These are phyloP conservation scores for Microglena sp. DNA, from an alignment of 139 green algal species.

Conservation along the genomic window DNA sequence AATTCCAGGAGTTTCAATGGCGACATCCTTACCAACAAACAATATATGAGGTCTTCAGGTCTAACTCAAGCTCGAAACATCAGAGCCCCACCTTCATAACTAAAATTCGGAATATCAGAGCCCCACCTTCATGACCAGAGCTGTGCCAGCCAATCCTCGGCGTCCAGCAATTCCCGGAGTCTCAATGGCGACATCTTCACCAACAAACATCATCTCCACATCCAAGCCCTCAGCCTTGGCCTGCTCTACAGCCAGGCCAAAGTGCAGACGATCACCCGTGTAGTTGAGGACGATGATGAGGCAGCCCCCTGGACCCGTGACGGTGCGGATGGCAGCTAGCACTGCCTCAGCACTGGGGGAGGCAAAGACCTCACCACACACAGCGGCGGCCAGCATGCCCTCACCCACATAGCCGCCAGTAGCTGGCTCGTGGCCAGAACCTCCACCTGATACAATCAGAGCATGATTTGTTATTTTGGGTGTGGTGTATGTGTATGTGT, in stretches of 20 bases:
- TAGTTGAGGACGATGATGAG: slow-evolving; percentile 86
- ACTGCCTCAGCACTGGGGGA: slow-evolving; percentile 65
- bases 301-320: slow-evolving; percentile 51
- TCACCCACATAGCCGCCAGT: slow-evolving; percentile 70
- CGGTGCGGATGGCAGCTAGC: slow-evolving; percentile 63
- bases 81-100: too few relatives aligned
- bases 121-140: slow-evolving; percentile 78
- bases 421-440: slow-evolving; percentile 79
- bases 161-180: slow-evolving; percentile 43
- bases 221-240: slow-evolving; percentile 58
- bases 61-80: too few relatives aligned
- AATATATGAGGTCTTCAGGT: too few relatives aligned
- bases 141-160: slow-evolving; percentile 73
- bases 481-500: background rate
- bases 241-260: slow-evolving; percentile 79
- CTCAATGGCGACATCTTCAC: slow-evolving; percentile 72
- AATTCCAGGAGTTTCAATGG: slow-evolving; percentile 42
- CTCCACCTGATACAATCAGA: slow-evolving; percentile 44
- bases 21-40: slow-evolving; percentile 71
- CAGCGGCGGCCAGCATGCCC: slow-evolving; percentile 81
- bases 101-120: too few relatives aligned
- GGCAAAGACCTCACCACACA: slow-evolving; percentile 64
- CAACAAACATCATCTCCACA: slow-evolving; percentile 56
- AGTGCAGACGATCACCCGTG: slow-evolving; percentile 86
- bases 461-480: background rate